A percentile compares a stretch with the other conserved stretches of the same genome.
Evolutionary conservation across 2,329 filamentous ascomycete species (phyloP).

Genomic region (Hypomyces perniciosus): DNA sequence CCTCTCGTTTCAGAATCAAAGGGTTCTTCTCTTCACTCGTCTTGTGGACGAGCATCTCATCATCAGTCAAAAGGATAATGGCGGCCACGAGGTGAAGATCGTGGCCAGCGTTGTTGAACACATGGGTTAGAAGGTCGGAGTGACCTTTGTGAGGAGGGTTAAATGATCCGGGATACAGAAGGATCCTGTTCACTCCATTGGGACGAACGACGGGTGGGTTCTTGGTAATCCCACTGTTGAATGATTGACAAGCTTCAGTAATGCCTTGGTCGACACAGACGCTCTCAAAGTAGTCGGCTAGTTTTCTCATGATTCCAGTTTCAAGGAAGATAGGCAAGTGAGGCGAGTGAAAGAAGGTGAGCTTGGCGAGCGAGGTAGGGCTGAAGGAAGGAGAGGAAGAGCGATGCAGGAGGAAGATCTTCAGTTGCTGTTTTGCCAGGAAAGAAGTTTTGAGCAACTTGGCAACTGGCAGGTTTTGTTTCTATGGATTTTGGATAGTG

Average conservation of each 20-base stretch:
- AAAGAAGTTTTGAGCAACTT: no score
- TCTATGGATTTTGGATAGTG: no score
- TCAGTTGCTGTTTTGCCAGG: no score
- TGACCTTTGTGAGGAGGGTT: constrained; percentile 34
- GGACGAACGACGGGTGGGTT: not conserved
- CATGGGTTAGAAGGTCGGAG: constrained; percentile 25
- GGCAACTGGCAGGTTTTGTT: no score
- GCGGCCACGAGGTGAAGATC: constrained; percentile 27
- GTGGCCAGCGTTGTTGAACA: constrained; percentile 20
- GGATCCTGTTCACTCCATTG: constrained; percentile 21
- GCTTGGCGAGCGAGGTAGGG: not conserved
- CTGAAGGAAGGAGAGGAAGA: not conserved
- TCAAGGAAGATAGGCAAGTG: not conserved
- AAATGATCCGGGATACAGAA: constrained; percentile 32
- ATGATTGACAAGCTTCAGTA: not conserved
- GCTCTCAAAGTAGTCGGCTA: not conserved
- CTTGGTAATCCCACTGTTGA: not conserved
- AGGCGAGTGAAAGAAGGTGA: not conserved
- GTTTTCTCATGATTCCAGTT: not conserved
- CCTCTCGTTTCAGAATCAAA: constrained; percentile 15
- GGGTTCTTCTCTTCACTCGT: constrained; percentile 7
- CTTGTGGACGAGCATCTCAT: constrained; percentile 21
- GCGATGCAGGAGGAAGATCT: no score
- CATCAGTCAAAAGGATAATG: constrained; percentile 24
- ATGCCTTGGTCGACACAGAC: not conserved